Evolutionary conservation across 371 early-diverging fungal species (phyloP), one percentile per base, ranked within the genome.

Genomic region (Mucor saturninus): DNA sequence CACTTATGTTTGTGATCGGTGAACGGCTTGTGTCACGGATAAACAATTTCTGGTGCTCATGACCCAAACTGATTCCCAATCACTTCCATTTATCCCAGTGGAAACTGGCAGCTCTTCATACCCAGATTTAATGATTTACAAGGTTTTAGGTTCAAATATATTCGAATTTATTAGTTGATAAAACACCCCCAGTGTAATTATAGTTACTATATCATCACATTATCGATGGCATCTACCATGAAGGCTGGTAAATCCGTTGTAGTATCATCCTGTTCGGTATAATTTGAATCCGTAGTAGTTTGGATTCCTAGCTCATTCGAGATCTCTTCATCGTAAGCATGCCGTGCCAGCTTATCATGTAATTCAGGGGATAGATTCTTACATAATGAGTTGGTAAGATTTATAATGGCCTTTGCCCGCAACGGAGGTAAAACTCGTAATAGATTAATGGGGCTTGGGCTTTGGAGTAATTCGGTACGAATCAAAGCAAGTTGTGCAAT

Each of bases 401-500:
- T 72, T 57, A 95, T 91, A 37, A 93, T 83, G 13, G 81, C 67
- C 45, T 77, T 76, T 13, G 95, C 93, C 14, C 91, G 71, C 32
- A 97, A 74, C 11, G 89, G 86, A 3, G 97, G 97, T 53, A 93
- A 83, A 28, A 88, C 85, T 4, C 95, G 82, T 29, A 95, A 76
- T 8, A 93, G 73, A 56, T 87, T 87, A 81, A 89, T 91, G 3
- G 97, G 96, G 59, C 92, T 89, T 31, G 84, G 51, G 29, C 77
- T 75, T 28, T 58, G 75, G 55, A 96, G 62, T 2, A 96, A 75
- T n/a, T 93, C 84, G 45, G 86, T 77, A 8, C 93, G 83, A 59
- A 95, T 92, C 38, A 89, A 61, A 4, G 89, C 69, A 51, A 98
- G 65, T 64, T 94, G 95, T 29, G 94, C 91, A 54, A 95, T 87